These are phyloP conservation scores for Talaromyces amestolkiae DNA, from an alignment of 2,329 filamentous ascomycete genomes.

Conservation along the genomic window DNA sequence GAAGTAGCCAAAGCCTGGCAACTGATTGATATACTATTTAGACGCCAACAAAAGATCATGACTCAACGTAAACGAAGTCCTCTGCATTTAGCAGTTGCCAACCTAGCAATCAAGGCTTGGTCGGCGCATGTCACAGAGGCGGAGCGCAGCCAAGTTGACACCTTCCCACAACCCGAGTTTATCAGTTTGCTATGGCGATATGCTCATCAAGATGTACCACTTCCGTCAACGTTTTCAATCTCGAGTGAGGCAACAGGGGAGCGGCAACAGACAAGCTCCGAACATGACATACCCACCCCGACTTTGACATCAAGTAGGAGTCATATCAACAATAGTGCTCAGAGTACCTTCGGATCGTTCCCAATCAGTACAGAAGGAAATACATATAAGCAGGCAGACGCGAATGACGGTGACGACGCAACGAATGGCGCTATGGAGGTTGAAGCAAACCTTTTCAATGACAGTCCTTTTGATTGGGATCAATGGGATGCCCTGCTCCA, in stretches of 20 bases:
- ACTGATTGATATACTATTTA: conserved; percentile 45
- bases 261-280: neutral
- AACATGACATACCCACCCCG: neutral
- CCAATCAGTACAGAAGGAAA: neutral
- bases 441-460: conserved; percentile 17
- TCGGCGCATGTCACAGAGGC: conserved; percentile 27
- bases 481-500: conserved; percentile 32
- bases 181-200: conserved; percentile 20
- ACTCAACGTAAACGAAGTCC: conserved; percentile 21
- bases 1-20: conserved; percentile 45
- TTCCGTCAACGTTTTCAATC: neutral
- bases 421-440: neutral
- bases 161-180: conserved; percentile 26
- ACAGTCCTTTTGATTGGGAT: conserved; percentile 29
- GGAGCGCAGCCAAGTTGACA: conserved; percentile 19
- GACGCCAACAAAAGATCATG: conserved; percentile 35
- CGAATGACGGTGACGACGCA: neutral
- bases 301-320: neutral
- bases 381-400: neutral
- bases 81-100: conserved; percentile 27
- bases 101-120: conserved; percentile 31
- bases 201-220: neutral
- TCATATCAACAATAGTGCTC: neutral
- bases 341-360: neutral
- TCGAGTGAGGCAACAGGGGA: neutral